phyloP scores from a whole-genome alignment of 2,329 filamentous ascomycete genomes.

The Colletotrichum tofieldiae region DNA sequence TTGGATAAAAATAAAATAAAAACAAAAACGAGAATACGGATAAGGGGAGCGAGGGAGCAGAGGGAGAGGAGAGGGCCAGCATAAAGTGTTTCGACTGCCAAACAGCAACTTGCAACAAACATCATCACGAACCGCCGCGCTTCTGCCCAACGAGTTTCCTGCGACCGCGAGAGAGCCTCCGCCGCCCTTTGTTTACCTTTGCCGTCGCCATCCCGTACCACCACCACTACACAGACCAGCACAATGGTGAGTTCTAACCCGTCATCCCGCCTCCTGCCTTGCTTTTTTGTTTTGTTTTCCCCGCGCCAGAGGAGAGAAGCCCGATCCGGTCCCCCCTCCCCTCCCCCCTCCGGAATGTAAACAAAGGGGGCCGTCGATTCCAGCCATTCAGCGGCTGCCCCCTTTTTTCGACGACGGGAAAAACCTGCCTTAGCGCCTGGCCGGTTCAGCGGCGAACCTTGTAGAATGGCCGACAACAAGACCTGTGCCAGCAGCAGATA shows the following conservation, averaged over 20 bases:
- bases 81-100: conserved; percentile 42
- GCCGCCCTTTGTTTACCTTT: background rate
- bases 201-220: background rate
- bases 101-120: conserved; percentile 36
- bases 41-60: conserved; percentile 13
- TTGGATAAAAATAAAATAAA: conserved; percentile 28
- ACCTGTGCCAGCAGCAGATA: conserved; percentile 4
- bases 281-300: conserved; percentile 37
- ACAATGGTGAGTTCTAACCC: conserved; percentile 56
- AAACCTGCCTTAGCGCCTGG: conserved; percentile 34
- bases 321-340: background rate
- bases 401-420: conserved; percentile 12
- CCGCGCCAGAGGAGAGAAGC: background rate
- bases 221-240: conserved; percentile 44
- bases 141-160: background rate
- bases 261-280: conserved; percentile 14
- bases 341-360: conserved; percentile 38
- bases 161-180: background rate
- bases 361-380: conserved; percentile 34
- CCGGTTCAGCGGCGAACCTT: conserved; percentile 41
- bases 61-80: conserved; percentile 2
- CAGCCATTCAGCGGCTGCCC: conserved; percentile 32
- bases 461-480: conserved; percentile 14
- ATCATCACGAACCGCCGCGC: conserved; percentile 16
- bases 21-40: conserved; percentile 15